Evolutionary conservation across 148 eudicot species (phyloP).

Genomic region (Nyssa sinensis): DNA sequence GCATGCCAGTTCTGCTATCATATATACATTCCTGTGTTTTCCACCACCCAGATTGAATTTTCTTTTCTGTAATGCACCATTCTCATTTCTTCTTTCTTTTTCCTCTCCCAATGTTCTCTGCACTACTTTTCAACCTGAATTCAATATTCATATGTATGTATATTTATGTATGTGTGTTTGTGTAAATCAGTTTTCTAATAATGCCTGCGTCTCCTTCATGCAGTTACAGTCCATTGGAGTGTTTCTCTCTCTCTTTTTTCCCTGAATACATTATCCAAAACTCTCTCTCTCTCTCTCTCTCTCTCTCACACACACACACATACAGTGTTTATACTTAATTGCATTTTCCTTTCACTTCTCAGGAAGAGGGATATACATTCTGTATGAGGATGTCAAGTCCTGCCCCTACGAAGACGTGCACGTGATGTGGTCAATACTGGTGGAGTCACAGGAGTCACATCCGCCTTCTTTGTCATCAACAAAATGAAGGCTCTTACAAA

Average conservation of each 20-base stretch:
- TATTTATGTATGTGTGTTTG: too few species aligned
- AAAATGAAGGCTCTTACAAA: conserved; percentile 28
- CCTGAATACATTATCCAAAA: too few species aligned
- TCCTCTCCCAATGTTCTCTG: neutral
- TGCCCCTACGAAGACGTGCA: conserved; percentile 89
- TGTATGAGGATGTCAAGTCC: conserved; percentile 82
- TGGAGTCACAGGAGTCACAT: conserved; percentile 69
- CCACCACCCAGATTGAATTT: too few species aligned
- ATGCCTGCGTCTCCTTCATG: too few species aligned
- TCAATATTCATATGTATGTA: neutral
- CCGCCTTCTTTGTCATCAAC: conserved; percentile 41
- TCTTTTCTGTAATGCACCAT: too few species aligned
- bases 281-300: too few species aligned
- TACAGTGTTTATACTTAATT: neutral
- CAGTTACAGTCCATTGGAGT: too few species aligned
- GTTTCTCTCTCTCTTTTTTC: too few species aligned
- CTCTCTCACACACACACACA: too few species aligned
- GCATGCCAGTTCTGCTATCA: neutral
- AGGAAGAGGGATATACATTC: conserved; percentile 84
- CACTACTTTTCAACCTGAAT: neutral
- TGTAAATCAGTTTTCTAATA: too few species aligned
- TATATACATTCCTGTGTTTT: too few species aligned
- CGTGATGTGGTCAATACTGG: conserved; percentile 80
- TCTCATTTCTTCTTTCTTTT: too few species aligned
- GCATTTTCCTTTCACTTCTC: conserved; percentile 5